Evolutionary conservation across 345 rosid species (phyloP).

Genomic region (Turnera subulata): DNA sequence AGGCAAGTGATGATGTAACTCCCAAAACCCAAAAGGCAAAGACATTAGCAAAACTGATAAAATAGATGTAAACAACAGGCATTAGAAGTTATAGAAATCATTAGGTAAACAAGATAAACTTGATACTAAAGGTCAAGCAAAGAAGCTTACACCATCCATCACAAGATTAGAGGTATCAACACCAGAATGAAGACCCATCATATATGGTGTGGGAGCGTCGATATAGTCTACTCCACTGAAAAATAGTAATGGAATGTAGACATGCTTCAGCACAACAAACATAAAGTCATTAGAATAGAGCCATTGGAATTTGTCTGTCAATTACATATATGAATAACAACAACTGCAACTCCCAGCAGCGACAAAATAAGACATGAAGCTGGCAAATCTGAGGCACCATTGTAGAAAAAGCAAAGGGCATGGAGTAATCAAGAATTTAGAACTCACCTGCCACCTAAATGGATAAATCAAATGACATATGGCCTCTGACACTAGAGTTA

Average conservation of each 20-base stretch:
- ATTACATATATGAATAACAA: slow-evolving; percentile 6
- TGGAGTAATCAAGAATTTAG: not conserved
- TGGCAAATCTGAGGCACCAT: not conserved
- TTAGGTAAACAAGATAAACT: not conserved
- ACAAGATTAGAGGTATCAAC: slow-evolving; percentile 79
- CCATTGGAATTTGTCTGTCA: slow-evolving; percentile 3
- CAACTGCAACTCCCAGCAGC: slow-evolving; percentile 6
- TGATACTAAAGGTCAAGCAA: slow-evolving; percentile 2
- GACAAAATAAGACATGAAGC: not conserved
- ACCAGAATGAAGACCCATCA: slow-evolving; percentile 99
- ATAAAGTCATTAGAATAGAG: slow-evolving; percentile 44
- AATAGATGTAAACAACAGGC: too few species aligned
- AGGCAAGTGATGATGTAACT: too few species aligned
- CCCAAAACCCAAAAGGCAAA: too few species aligned
- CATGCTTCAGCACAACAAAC: slow-evolving; percentile 87
- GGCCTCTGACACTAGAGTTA: slow-evolving; percentile 88
- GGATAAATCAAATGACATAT: slow-evolving; percentile 97
- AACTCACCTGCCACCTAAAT: slow-evolving; percentile 90
- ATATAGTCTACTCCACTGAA: slow-evolving; percentile 99
- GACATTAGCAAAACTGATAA: too few species aligned
- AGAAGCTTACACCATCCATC: slow-evolving; percentile 96
- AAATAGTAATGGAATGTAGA: slow-evolving; percentile 99
- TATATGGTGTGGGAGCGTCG: slow-evolving; percentile 98
- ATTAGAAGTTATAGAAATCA: not conserved
- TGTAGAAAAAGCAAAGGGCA: slow-evolving; percentile 1